phyloP scores from a whole-genome alignment of 78 protist genomes.

The Chrysochromulina tobinii region DNA sequence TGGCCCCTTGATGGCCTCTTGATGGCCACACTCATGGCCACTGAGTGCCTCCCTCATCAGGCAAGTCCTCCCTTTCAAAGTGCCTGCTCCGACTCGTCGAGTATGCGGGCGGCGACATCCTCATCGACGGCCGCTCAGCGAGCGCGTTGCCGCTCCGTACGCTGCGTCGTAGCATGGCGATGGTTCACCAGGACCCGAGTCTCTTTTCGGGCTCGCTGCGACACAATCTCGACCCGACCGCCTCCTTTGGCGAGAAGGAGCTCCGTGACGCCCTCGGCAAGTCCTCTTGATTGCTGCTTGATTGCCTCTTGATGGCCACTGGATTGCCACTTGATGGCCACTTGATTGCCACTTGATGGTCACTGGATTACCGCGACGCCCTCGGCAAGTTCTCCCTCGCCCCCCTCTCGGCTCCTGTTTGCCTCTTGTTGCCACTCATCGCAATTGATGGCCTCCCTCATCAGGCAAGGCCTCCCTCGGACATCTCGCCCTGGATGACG shows the following conservation, averaged over 20 bases:
- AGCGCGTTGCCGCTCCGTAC: neutral
- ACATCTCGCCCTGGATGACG: neutral
- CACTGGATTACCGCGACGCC: neutral
- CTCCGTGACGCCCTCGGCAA: constrained; percentile 23
- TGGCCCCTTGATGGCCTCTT: too few relatives aligned
- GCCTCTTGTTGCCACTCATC: too few relatives aligned
- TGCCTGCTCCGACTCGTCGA: constrained; percentile 43
- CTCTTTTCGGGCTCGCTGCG: constrained; percentile 53
- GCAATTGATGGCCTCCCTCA: too few relatives aligned
- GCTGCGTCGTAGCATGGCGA: neutral
- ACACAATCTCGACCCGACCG: constrained; percentile 16
- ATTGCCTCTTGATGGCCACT: too few relatives aligned
- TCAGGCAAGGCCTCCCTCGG: neutral
- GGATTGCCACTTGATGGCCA: too few relatives aligned
- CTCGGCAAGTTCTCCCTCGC: too few relatives aligned
- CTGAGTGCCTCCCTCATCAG: neutral
- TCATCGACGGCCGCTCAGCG: neutral
- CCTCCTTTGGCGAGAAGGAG: neutral
- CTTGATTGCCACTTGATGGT: too few relatives aligned
- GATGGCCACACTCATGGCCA: too few relatives aligned
- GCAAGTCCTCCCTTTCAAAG: neutral
- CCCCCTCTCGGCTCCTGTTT: too few relatives aligned
- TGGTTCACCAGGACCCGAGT: constrained; percentile 39
- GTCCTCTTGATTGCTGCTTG: too few relatives aligned
- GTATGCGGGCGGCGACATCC: neutral